Conservation (phyloP, 345 rosid genomes). For the Citrus glauca region DNA sequence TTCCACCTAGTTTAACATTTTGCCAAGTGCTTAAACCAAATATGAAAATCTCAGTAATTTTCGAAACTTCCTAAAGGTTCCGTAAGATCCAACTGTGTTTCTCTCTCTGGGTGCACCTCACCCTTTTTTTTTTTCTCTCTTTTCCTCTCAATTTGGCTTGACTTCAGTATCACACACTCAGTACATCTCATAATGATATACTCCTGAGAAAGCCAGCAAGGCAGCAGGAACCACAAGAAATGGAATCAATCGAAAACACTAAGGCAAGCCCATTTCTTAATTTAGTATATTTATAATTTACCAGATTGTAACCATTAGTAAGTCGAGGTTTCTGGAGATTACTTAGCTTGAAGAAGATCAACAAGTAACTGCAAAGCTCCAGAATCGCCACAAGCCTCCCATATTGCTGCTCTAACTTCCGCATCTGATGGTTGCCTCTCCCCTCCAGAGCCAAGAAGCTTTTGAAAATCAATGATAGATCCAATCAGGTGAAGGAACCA, state of each 20-base stretch:
- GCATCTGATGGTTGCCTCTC: conserved; percentile 62
- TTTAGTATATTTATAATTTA: background rate
- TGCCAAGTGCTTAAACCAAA: background rate
- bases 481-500: background rate
- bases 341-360: conserved; percentile 83
- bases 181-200: too few relatives aligned
- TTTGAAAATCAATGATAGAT: conserved; percentile 13
- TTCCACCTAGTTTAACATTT: background rate
- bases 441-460: conserved; percentile 68
- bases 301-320: background rate
- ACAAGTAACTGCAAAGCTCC: conserved; percentile 91
- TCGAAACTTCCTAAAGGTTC: background rate
- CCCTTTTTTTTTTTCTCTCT: background rate
- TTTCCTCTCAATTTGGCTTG: background rate
- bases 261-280: background rate
- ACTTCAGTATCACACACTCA: background rate
- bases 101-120: background rate
- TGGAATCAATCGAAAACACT: background rate
- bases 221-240: background rate
- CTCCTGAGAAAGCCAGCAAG: too few relatives aligned
- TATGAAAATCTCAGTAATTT: background rate
- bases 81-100: background rate
- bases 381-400: conserved; percentile 95
- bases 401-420: conserved; percentile 85
- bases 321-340: conserved; percentile 11